A percentile compares a stretch with the other conserved stretches of the same genome.
Evolutionary conservation across 2,329 filamentous ascomycete species (phyloP).

Genomic region (Stemphylium vesicarium): DNA sequence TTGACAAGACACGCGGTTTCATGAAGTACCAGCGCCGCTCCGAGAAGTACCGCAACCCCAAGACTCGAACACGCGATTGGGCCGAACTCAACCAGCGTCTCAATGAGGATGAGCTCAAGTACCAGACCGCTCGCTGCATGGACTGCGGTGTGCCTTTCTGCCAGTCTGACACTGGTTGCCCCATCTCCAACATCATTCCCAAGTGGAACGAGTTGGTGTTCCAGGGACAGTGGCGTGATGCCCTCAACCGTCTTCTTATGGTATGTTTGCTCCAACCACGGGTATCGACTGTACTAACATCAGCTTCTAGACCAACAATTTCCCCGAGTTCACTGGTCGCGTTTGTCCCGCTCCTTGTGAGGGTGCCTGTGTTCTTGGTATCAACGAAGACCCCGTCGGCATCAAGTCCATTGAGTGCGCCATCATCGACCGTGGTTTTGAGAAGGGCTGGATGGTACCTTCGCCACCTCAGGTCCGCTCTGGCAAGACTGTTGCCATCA

Average conservation of each 20-base stretch:
- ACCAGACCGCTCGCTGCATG: constrained; percentile 96
- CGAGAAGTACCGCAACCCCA: constrained; percentile 88
- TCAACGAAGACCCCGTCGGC: constrained; percentile 95
- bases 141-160: constrained; percentile 99
- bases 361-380: constrained; percentile 92
- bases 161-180: constrained; percentile 93
- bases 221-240: constrained; percentile 78
- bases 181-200: constrained; percentile 96
- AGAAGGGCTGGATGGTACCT: constrained; percentile 98
- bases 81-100: constrained; percentile 86
- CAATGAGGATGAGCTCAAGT: constrained; percentile 94
- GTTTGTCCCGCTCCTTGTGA: constrained; percentile 97
- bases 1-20: constrained; percentile 98
- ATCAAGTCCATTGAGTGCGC: constrained; percentile 99
- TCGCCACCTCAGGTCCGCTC: constrained; percentile 77
- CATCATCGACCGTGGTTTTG: constrained; percentile 96
- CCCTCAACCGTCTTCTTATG: constrained; percentile 88
- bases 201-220: constrained; percentile 89
- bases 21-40: constrained; percentile 94
- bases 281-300: too few relatives aligned
- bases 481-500: constrained; percentile 85
- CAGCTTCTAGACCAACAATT: constrained; percentile 98
- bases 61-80: constrained; percentile 90
- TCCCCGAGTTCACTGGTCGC: constrained; percentile 96
- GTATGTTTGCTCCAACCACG: too few relatives aligned